Conservation (phyloP, 129 eudicot genomes). For the Centrapalus pauciflorus region DNA sequence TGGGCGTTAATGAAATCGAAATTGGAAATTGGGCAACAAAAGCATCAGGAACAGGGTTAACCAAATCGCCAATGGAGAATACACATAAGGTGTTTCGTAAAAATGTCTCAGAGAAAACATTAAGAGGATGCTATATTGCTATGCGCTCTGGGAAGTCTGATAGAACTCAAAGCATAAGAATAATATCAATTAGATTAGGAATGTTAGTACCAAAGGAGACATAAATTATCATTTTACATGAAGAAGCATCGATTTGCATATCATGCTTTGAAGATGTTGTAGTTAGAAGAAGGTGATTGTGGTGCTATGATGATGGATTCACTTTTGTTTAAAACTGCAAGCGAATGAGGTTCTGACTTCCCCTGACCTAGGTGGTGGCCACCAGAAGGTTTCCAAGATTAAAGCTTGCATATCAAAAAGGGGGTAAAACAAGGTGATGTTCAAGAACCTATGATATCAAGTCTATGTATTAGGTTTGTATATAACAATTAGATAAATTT, state of each 20-base stretch:
- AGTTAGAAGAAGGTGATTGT: neutral
- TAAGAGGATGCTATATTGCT: neutral
- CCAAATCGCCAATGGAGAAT: neutral
- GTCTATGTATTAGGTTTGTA: neutral
- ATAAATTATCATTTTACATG: slow-evolving; percentile 20
- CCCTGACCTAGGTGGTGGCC: slow-evolving; percentile 30
- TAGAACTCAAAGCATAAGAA: neutral
- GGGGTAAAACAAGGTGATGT: neutral
- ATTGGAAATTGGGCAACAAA: neutral
- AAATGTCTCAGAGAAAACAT: slow-evolving; percentile 26
- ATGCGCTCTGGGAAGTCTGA: neutral
- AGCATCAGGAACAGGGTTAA: neutral
- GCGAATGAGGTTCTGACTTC: too few relatives aligned
- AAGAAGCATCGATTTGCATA: too few relatives aligned
- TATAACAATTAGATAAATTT: neutral
- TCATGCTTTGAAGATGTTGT: neutral
- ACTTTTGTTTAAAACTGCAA: slow-evolving; percentile 16
- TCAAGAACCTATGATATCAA: slow-evolving; percentile 7
- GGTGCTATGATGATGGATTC: slow-evolving; percentile 37
- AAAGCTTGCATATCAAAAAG: neutral
- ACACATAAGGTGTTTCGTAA: slow-evolving; percentile 25
- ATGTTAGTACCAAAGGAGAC: slow-evolving; percentile 9
- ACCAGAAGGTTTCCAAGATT: slow-evolving; percentile 6
- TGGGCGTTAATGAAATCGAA: neutral
- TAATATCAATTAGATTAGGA: slow-evolving; percentile 10